Conservation (phyloP, 257 asterid species). For the Salvia rosmarinus region DNA sequence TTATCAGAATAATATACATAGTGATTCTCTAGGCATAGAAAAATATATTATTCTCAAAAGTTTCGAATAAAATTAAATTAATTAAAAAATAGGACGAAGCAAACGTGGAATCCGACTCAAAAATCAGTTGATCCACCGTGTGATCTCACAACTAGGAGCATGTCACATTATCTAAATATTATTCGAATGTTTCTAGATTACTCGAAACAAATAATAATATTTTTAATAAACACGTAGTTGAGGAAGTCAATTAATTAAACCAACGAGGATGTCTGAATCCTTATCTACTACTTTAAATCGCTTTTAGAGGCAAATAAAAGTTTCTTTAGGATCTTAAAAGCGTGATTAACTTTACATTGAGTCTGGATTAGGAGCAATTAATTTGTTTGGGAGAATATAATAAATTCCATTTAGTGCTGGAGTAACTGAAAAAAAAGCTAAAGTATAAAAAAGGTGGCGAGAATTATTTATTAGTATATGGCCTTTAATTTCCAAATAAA, state of each 20-base stretch:
- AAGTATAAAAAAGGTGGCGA: neutral
- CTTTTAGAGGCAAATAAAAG: conserved; percentile 38
- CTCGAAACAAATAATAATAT: conserved; percentile 4
- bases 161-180: conserved; percentile 12
- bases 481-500: neutral
- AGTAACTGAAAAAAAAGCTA: conserved; percentile 29
- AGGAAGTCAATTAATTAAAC: conserved; percentile 36
- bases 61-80: neutral
- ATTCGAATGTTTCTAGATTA: conserved; percentile 21
- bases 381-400: conserved; percentile 29
- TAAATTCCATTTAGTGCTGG: conserved; percentile 24
- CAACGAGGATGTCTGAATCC: conserved; percentile 44
- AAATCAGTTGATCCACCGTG: conserved; percentile 42
- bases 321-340: conserved; percentile 44
- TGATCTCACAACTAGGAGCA: conserved; percentile 30
- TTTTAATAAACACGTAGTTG: neutral
- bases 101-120: conserved; percentile 40
- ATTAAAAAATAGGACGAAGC: neutral
- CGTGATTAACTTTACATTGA: conserved; percentile 38
- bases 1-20: neutral
- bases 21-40: neutral
- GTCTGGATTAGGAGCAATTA: conserved; percentile 28
- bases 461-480: too few relatives aligned
- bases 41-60: conserved; percentile 12
- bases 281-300: conserved; percentile 44